A percentile compares a stretch with the other conserved stretches of the same genome.
phyloP scores from a whole-genome alignment of 2,329 filamentous ascomycete species.

The Seiridium unicorne region DNA sequence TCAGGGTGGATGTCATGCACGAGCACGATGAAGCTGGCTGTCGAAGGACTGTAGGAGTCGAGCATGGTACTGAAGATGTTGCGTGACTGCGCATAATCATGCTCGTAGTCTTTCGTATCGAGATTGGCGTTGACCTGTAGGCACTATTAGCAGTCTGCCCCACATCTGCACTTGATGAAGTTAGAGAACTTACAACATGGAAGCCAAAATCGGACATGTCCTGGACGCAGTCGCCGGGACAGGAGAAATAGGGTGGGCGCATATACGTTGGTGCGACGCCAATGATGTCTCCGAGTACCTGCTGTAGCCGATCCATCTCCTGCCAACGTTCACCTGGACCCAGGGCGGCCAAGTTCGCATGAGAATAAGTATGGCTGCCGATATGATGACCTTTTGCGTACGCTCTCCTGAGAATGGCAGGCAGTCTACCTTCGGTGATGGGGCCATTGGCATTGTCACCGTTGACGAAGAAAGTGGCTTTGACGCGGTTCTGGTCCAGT shows the following conservation, averaged over 20 bases:
- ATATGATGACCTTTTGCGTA: conserved; percentile 44
- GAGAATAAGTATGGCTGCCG: conserved; percentile 46
- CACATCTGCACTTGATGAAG: not conserved
- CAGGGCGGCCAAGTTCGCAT: conserved; percentile 37
- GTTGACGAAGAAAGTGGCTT: conserved; percentile 25
- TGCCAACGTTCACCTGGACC: conserved; percentile 28
- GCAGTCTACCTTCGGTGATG: not conserved
- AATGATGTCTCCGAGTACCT: conserved; percentile 40
- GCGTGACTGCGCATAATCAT: conserved; percentile 19
- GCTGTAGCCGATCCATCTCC: conserved; percentile 45
- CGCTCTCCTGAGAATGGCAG: conserved; percentile 10
- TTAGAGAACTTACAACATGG: conserved; percentile 3
- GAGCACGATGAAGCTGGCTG: conserved; percentile 25
- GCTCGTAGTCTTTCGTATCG: conserved; percentile 10
- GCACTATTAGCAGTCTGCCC: not conserved
- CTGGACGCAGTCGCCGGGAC: not conserved
- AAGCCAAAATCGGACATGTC: conserved; percentile 7
- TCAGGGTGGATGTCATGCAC: conserved; percentile 18
- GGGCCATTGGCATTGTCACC: conserved; percentile 32
- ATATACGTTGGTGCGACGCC: conserved; percentile 44
- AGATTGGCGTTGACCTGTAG: conserved; percentile 8
- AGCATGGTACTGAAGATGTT: not conserved
- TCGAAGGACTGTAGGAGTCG: not conserved
- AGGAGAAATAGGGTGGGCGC: conserved; percentile 11
- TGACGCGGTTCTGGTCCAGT: conserved; percentile 10